These are phyloP conservation scores for Populus hybrid DNA, from an alignment of 441 rosid genomes.

Conservation along the genomic window DNA sequence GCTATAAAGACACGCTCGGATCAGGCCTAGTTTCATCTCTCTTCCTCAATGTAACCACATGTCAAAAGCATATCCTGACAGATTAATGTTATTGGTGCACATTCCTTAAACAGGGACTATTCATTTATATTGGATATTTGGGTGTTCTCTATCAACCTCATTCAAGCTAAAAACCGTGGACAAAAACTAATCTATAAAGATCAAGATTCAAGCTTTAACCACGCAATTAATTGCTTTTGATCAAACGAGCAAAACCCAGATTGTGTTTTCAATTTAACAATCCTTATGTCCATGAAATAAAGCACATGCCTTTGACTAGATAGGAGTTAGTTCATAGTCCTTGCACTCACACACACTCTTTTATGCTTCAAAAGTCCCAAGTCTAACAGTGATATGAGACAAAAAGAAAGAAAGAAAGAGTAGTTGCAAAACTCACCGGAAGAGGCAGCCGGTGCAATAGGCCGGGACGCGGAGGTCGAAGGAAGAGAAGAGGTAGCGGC, in stretches of 20 bases:
- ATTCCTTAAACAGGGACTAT: neutral
- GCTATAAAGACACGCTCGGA: slow-evolving; percentile 4
- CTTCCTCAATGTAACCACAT: neutral
- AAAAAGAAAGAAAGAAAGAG: neutral
- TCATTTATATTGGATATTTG: neutral
- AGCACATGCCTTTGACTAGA: neutral
- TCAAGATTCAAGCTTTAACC: neutral
- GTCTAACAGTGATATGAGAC: neutral
- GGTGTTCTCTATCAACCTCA: neutral
- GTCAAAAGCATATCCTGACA: neutral
- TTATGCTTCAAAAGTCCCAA: neutral
- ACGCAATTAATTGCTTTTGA: neutral
- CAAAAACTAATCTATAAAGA: neutral
- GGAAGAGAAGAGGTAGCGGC: neutral
- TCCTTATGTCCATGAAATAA: neutral
- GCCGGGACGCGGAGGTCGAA: neutral
- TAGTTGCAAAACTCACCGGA: neutral
- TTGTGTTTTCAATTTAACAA: neutral
- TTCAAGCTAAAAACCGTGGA: neutral
- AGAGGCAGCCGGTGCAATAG: neutral
- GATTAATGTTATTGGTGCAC: neutral
- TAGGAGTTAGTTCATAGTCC: too few species aligned
- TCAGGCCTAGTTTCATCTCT: slow-evolving; percentile 17
- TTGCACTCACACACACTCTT: neutral
- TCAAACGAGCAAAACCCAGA: neutral